A percentile compares a stretch with the other conserved stretches of the same genome.
Conservation (phyloP, 1,139 yeast genomes). For the Arxiozyma slooffiae region DNA sequence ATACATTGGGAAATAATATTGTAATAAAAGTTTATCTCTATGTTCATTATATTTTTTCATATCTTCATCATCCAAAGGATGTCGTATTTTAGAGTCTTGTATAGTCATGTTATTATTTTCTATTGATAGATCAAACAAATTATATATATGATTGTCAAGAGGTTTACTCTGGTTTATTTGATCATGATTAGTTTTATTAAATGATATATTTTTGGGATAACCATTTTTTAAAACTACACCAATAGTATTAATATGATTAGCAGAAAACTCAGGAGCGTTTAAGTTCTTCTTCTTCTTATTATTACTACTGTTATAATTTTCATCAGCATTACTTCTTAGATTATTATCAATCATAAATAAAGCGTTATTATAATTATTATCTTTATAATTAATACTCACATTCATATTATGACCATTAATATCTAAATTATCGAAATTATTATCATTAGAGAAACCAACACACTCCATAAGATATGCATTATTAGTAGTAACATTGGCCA, state of each 20-base stretch:
- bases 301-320: too few relatives aligned
- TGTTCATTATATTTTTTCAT: slow-evolving; percentile 14
- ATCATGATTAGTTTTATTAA: neutral
- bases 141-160: neutral
- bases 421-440: neutral
- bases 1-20: slow-evolving; percentile 28
- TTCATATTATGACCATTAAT: slow-evolving; percentile 4
- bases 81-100: neutral
- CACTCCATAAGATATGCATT: slow-evolving; percentile 2
- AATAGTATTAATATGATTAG: neutral
- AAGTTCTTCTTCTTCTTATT: neutral
- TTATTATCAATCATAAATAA: slow-evolving; percentile 15
- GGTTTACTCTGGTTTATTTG: neutral
- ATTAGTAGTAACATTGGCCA: too few relatives aligned
- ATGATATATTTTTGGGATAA: neutral
- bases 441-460: neutral
- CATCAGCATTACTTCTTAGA: slow-evolving; percentile 5
- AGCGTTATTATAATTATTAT: slow-evolving; percentile 15
- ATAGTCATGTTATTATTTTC: neutral
- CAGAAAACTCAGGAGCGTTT: neutral
- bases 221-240: neutral
- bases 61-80: slow-evolving; percentile 8
- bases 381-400: slow-evolving; percentile 13
- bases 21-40: slow-evolving; percentile 21
- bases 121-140: neutral